Base-by-base conservation (phyloP, 768 basidiomycete genomes). In the Cystobasidium ongulense region DNA sequence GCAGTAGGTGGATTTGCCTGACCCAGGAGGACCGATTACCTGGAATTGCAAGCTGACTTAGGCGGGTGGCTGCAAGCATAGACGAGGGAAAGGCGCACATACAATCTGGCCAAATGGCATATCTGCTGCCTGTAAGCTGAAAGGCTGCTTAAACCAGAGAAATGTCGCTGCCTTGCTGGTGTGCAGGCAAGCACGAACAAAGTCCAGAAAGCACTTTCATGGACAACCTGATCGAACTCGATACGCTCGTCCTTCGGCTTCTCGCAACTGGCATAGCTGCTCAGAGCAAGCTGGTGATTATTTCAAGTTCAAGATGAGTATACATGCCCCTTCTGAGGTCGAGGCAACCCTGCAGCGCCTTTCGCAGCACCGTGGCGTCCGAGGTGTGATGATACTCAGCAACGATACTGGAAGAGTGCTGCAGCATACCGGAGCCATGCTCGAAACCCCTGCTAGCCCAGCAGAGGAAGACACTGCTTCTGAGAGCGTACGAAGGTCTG, bases 1-100 rank as follows among this genome's bases (percentile, higher is more conserved):
- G 73, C 82, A 83, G 74, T 83, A 83, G 35, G 83, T 84, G 7
- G 81, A 77, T 78, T 84, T 84, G 39, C 83, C 83, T 0, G 80
- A 80, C 25, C 82, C 82, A 54, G 81, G 82, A 1, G 82, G 82
- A 31, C 83, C 83, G 63, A 81, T 82, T 41, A 83, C 81, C 5
- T 82, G 73, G 73, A 81, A 80, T 1, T 80, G 36, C 43, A 53
- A 46, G 18, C 8, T 18, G 10, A 39, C 4, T 23, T 18, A 43
- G 11, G 23, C 71, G 29, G 63, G 31, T 59, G 25, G 23, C 8
- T 3, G 31, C 7, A 27, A 38, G 25, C 25, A n/a, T 36, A 7
- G 8, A 4, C 36, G n/a, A 3, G 25, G 33, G 38, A 36, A 10
- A 59, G 13, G 65, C 39, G 21, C 10, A 50, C 68, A 35, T 71